Conservation (phyloP, 208 protist species). For the Trypanosoma mega region DNA sequence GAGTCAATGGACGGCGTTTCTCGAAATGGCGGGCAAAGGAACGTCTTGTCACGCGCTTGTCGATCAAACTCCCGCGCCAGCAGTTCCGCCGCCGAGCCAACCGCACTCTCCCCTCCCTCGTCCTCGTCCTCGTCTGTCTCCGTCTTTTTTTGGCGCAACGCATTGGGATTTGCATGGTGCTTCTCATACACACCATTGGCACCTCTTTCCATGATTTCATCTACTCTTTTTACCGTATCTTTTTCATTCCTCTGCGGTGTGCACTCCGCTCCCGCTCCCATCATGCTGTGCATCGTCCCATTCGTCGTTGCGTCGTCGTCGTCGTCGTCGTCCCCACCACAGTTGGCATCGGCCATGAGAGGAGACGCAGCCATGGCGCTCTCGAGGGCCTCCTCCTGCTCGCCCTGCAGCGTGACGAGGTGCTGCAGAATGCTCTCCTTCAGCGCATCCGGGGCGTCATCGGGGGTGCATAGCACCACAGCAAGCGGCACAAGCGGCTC, state of each 20-base stretch:
- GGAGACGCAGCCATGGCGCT: background rate
- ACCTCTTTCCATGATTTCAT: too few species aligned
- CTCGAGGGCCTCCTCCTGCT: conserved; percentile 56
- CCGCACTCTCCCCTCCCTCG: background rate
- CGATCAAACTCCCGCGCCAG: conserved; percentile 34
- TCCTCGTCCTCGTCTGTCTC: background rate
- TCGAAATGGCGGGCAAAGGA: conserved; percentile 32
- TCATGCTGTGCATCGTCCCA: too few species aligned
- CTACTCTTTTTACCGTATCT: too few species aligned
- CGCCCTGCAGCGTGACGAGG: conserved; percentile 65
- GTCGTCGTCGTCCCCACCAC: background rate
- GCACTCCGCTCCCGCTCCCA: too few species aligned
- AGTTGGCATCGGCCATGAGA: background rate
- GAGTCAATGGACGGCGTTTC: conserved; percentile 11
- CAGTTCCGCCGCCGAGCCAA: background rate
- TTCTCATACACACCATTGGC: too few species aligned
- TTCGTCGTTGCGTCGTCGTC: background rate
- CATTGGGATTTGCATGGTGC: too few species aligned
- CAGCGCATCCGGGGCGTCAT: conserved; percentile 29
- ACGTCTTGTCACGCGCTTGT: conserved; percentile 29
- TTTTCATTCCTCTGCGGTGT: too few species aligned
- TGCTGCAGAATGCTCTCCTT: conserved; percentile 79
- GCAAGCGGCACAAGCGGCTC: conserved; percentile 81
- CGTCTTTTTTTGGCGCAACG: background rate
- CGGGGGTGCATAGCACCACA: conserved; percentile 60